Base-by-base conservation (phyloP, 2,329 filamentous ascomycete species). In the Byssothecium circinans region DNA sequence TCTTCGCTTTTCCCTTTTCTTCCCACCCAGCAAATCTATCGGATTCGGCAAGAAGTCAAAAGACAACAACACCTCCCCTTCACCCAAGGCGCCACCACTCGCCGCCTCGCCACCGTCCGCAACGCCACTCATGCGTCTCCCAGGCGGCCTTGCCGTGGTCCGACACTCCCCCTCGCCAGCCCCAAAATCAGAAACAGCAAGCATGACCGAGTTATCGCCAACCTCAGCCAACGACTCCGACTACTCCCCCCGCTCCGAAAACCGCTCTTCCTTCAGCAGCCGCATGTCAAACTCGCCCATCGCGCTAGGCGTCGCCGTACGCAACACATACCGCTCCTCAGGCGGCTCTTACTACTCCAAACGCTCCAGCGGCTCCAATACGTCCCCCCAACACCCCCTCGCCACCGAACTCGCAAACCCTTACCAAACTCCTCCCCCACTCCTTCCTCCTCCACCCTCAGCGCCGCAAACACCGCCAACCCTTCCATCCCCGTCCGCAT, bases 101-200 rank as follows among this genome's bases (percentile, higher is more conserved):
- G n/a, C 43, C 8, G 22, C 53, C 15, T 42, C 47, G 10, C 40
- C 38, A 11, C 44, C 54, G 38, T 34, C 50, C 3, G 40, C 50
- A 4, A 54, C 40, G 5, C 56, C 55, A 10, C 35, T 64, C 2
- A 36, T 65, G 8, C 59, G 57, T 5, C 53, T 66, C 11, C 62
- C 64, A 2, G 53, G 57, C 8, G 60, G 64, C 0, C 50, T 62
- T 5, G 54, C 57, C 4, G 18, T 65, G 2, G 57, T 65, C 4
- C 51, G 56, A n/a, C 51, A 57, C 3, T 44, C 54, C 2, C 49
- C 53, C 14, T 46, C 53, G 6, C 27, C 47, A 29, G 50, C 43
- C n/a, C 47, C 50, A 12, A 40, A 42, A 27, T 47, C 44, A 18
- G 38, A 45, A 20, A 15, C 32, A 19, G 17, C 29, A 8, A 49